phyloP scores from a whole-genome alignment of 176 grass and related monocot species.

The Rhynchospora breviuscula region DNA sequence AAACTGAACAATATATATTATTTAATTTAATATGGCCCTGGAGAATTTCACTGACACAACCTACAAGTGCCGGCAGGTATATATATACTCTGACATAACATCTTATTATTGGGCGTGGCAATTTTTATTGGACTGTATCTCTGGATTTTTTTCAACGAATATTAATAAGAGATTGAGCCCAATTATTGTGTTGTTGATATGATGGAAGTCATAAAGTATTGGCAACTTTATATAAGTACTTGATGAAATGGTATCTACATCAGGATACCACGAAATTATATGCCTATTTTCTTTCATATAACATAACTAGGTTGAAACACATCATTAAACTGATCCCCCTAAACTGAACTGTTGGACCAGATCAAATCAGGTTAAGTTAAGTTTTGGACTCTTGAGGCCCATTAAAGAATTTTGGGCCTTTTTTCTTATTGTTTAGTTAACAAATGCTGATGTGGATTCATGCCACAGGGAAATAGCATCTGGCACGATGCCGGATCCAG shows the following conservation, averaged over 20 bases:
- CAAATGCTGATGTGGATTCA: not conserved
- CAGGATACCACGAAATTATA: too few species aligned
- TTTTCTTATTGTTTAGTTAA: not conserved
- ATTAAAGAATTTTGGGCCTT: not conserved
- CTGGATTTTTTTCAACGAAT: too few species aligned
- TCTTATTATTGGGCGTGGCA: not conserved
- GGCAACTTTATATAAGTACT: not conserved
- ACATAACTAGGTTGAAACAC: too few species aligned
- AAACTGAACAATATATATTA: too few species aligned
- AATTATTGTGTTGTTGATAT: not conserved
- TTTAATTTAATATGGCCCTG: too few species aligned
- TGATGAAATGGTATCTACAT: not conserved
- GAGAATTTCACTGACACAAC: too few species aligned
- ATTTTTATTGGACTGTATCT: not conserved
- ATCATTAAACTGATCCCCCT: too few species aligned
- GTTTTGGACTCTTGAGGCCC: too few species aligned
- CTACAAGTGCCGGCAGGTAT: conserved; percentile 41
- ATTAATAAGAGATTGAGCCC: not conserved
- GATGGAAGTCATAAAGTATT: not conserved
- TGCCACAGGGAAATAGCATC: conserved; percentile 50
- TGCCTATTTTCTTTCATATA: too few species aligned
- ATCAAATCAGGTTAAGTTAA: too few species aligned
- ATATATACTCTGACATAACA: not conserved
- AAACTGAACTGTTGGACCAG: too few species aligned
- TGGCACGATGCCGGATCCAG: conserved; percentile 61